Evolutionary conservation across 768 basidiomycete genomes (phyloP).

Genomic region (Scleroderma bovista): DNA sequence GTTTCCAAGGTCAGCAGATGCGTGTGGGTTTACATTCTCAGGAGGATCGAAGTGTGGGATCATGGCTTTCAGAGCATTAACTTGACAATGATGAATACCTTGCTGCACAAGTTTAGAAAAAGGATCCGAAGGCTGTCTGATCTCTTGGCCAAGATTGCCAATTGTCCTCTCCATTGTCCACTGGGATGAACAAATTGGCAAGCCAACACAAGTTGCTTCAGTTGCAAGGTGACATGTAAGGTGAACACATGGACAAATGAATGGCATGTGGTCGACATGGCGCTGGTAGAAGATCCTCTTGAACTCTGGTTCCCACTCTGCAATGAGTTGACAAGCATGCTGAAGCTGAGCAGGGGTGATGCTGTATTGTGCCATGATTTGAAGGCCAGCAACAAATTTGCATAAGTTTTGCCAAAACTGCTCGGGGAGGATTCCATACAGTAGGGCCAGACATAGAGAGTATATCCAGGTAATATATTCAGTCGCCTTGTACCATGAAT

Average conservation of each 20-base stretch:
- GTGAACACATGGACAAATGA: slow-evolving; percentile 24
- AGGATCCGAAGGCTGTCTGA: slow-evolving; percentile 16
- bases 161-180: slow-evolving; percentile 25
- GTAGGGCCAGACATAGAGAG: too few relatives aligned
- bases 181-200: slow-evolving; percentile 18
- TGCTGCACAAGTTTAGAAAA: too few relatives aligned
- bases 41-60: slow-evolving; percentile 5
- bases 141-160: slow-evolving; percentile 22
- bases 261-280: slow-evolving; percentile 18
- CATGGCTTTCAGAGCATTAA: too few relatives aligned
- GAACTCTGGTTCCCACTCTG: slow-evolving; percentile 21
- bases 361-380: background rate
- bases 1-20: background rate
- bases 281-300: slow-evolving; percentile 24
- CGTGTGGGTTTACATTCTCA: background rate
- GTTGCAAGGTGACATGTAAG: slow-evolving; percentile 15
- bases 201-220: slow-evolving; percentile 10
- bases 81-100: too few relatives aligned
- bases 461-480: too few relatives aligned
- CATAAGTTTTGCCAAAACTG: background rate
- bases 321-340: slow-evolving; percentile 3
- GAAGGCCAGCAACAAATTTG: background rate
- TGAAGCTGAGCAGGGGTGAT: background rate
- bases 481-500: too few relatives aligned
- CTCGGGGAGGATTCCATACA: too few relatives aligned